phyloP scores from a whole-genome alignment of 345 rosid species.

The Adansonia digitata region DNA sequence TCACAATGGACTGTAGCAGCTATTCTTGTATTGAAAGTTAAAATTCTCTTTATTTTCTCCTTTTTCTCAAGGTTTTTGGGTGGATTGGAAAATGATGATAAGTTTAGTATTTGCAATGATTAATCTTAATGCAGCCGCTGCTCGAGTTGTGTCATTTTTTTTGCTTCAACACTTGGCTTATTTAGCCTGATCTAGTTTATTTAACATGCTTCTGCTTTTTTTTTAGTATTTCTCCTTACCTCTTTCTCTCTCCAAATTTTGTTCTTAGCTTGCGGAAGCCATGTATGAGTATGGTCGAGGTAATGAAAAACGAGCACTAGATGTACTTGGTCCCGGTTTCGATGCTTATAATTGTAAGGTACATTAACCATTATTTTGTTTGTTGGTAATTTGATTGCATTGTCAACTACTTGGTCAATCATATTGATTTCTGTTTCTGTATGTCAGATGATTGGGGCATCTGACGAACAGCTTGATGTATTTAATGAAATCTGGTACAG shows the following conservation, averaged over 20 bases:
- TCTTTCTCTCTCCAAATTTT: not conserved
- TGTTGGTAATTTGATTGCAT: conserved; percentile 1
- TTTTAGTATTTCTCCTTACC: not conserved
- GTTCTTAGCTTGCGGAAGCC: conserved; percentile 70
- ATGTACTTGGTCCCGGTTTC: conserved; percentile 63
- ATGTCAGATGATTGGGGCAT: conserved; percentile 70
- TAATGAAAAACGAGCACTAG: conserved; percentile 42
- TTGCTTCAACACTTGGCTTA: not conserved
- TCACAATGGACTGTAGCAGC: not conserved
- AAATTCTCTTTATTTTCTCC: not conserved
- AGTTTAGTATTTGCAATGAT: not conserved
- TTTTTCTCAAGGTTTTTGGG: not conserved
- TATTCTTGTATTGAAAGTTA: not conserved
- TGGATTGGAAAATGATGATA: not conserved
- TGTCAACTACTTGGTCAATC: not conserved
- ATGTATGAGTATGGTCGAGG: conserved; percentile 59
- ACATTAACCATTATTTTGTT: not conserved
- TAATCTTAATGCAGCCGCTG: not conserved
- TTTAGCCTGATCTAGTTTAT: not conserved
- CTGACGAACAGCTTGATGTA: conserved; percentile 90
- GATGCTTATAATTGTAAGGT: conserved; percentile 68
- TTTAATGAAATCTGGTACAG: conserved; percentile 79
- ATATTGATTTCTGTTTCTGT: not conserved
- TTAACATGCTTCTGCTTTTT: not conserved
- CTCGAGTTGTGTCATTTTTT: not conserved